Base-by-base conservation (phyloP, 2,329 filamentous ascomycete genomes). In the Epichloe coenophiala region DNA sequence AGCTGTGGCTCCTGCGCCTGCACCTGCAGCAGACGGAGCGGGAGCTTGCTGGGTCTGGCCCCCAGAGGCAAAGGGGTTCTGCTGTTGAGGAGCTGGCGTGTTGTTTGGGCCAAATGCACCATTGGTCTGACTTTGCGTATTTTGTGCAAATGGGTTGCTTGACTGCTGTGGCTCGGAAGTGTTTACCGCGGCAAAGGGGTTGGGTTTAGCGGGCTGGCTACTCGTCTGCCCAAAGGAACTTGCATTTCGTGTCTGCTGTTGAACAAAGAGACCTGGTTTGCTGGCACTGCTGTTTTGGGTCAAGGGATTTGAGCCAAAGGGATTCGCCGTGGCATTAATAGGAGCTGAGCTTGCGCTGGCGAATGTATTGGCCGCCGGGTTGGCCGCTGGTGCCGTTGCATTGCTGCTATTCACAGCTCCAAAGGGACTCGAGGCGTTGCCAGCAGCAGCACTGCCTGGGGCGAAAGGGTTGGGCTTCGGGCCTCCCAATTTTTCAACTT, bases 401-500 rank as follows among this genome's bases (percentile, higher is more conserved):
- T 56, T 61, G 35, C 55, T 56, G 50, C 45, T 53, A 42, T 51
- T 48, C 9, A 55, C 47, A 23, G 57, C 47, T 8, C 56, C 61
- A 55, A 65, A 65, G 9, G 63, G 59, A 42, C 51, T 53, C 5
- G 55, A 11, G 31, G 17, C 19, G 39, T 47, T 37, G 31, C 54
- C 60, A 8, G 58, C 40, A 31, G 53, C 42, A 27, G 56, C 51
- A 6, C 45, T 51, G 21, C 49, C 45, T 37, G 45, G 36, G 17
- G 48, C 68, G 49, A 71, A 71, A 3, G 68, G 66, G 48, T 64
- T 73, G 7, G 65, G 56, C 38, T 65, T 66, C 49, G 65, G 61
- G 3, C 68, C 68, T 2, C 68, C 68, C 36, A 69, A 57, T 35
- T 66, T 60, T 37, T 61, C 62, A 1, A 65, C 55, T 48, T 70